Percentiles rank a stretch among this genome's conserved stretches.
Evolutionary conservation across 345 rosid genomes (phyloP).

Genomic region (Garcia nutans): DNA sequence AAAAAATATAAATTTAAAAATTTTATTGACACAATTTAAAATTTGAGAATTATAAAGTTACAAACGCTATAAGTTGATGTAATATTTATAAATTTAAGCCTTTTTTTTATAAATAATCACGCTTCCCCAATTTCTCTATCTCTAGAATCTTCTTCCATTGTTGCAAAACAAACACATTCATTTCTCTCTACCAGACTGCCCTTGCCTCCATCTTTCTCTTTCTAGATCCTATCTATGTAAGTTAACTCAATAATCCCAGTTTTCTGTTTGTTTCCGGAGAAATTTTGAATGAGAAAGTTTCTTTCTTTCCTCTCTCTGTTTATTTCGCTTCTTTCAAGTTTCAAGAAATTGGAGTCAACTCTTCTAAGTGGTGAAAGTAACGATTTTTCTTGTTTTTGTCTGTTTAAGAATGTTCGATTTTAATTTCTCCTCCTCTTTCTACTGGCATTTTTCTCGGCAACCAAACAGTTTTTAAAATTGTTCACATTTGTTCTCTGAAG

Average conservation of each 20-base stretch:
- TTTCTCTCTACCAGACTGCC: background rate
- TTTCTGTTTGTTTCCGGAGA: constrained; percentile 8
- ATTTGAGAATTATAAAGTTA: no score
- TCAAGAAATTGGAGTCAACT: background rate
- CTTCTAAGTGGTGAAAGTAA: background rate
- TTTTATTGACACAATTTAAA: no score
- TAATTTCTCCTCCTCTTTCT: background rate
- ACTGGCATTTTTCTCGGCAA: background rate
- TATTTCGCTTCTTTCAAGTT: background rate
- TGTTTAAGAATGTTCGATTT: background rate
- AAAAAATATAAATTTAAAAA: no score
- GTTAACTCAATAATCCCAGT: background rate
- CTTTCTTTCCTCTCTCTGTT: background rate
- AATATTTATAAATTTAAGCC: no score
- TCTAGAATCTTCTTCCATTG: constrained; percentile 40
- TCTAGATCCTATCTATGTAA: background rate
- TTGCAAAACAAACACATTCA: constrained; percentile 7
- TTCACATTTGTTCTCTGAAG: background rate
- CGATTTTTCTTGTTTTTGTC: background rate
- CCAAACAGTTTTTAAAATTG: background rate
- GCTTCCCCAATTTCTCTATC: background rate
- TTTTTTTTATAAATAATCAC: background rate
- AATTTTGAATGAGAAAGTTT: background rate
- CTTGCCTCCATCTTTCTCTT: background rate
- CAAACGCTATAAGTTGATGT: no score